Percentiles rank a stretch among this genome's conserved stretches.
These are phyloP conservation scores for Kwoniella shivajii DNA, from an alignment of 1,284 basidiomycete species.

Conservation along the genomic window DNA sequence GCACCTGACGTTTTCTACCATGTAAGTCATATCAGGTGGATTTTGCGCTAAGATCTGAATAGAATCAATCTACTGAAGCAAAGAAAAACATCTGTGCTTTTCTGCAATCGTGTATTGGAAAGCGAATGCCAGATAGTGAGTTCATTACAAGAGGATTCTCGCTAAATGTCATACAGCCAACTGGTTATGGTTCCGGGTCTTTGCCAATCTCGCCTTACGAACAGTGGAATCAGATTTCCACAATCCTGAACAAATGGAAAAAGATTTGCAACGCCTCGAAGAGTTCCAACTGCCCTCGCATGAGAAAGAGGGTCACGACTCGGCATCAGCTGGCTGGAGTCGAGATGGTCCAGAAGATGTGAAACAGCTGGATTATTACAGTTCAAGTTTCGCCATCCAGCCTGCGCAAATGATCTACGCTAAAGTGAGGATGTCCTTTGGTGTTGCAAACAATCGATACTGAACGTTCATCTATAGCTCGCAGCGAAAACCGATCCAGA, in stretches of 20 bases:
- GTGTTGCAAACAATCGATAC: not conserved
- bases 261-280: conserved; percentile 73
- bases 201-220: conserved; percentile 72
- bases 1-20: conserved; percentile 69
- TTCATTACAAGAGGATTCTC: not conserved
- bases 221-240: conserved; percentile 65
- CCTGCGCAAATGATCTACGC: conserved; percentile 72
- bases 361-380: conserved; percentile 76
- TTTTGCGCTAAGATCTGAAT: not conserved
- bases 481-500: conserved; percentile 65
- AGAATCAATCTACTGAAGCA: conserved; percentile 59
- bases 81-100: conserved; percentile 66
- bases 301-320: conserved; percentile 51
- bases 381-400: conserved; percentile 76
- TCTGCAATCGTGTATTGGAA: conserved; percentile 74
- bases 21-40: conserved; percentile 24
- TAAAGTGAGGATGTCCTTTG: conserved; percentile 55
- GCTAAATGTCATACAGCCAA: conserved; percentile 58
- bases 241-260: conserved; percentile 66
- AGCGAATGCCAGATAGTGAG: conserved; percentile 58
- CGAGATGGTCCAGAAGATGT: conserved; percentile 75
- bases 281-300: conserved; percentile 68
- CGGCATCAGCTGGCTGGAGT: conserved; percentile 63
- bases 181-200: conserved; percentile 80
- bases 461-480: conserved; percentile 43